phyloP scores from a whole-genome alignment of 2,329 filamentous ascomycete species.

The Phialemonium atrogriseum region DNA sequence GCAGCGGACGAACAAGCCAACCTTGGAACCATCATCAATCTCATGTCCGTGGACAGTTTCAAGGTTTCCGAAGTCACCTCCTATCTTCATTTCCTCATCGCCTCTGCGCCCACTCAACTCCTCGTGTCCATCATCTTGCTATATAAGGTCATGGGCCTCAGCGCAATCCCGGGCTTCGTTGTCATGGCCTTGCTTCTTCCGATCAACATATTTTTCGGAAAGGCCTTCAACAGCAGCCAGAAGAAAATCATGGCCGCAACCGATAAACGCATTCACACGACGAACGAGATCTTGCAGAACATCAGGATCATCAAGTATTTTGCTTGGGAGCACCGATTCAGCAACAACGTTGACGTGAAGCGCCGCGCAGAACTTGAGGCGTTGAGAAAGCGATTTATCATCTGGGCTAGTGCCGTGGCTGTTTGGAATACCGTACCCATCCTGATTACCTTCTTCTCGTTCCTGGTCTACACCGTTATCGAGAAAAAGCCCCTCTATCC shows the following conservation, averaged over 20 bases:
- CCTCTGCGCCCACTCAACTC: constrained; percentile 82
- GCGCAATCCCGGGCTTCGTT: constrained; percentile 85
- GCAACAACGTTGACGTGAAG: constrained; percentile 81
- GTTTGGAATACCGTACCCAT: constrained; percentile 96
- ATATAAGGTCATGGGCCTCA: constrained; percentile 84
- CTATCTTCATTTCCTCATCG: constrained; percentile 94
- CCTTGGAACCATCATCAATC: constrained; percentile 95
- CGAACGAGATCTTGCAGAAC: constrained; percentile 94
- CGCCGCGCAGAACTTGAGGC: constrained; percentile 69
- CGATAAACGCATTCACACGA: constrained; percentile 91
- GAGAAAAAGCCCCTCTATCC: constrained; percentile 86
- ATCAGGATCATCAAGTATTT: constrained; percentile 99
- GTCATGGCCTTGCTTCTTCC: constrained; percentile 87
- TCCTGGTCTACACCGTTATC: constrained; percentile 83
- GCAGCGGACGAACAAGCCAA: constrained; percentile 68
- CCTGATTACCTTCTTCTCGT: constrained; percentile 92
- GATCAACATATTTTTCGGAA: constrained; percentile 81
- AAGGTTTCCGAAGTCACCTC: constrained; percentile 93
- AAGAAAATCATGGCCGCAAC: constrained; percentile 89
- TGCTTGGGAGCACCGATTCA: constrained; percentile 92
- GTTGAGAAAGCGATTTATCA: constrained; percentile 72
- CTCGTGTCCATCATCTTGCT: constrained; percentile 72
- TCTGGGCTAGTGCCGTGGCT: constrained; percentile 87
- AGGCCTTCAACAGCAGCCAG: constrained; percentile 76
- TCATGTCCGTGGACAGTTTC: constrained; percentile 99